These are phyloP conservation scores for Xylaria telfairii DNA, from an alignment of 495 filamentous ascomycete genomes.

Conservation along the genomic window DNA sequence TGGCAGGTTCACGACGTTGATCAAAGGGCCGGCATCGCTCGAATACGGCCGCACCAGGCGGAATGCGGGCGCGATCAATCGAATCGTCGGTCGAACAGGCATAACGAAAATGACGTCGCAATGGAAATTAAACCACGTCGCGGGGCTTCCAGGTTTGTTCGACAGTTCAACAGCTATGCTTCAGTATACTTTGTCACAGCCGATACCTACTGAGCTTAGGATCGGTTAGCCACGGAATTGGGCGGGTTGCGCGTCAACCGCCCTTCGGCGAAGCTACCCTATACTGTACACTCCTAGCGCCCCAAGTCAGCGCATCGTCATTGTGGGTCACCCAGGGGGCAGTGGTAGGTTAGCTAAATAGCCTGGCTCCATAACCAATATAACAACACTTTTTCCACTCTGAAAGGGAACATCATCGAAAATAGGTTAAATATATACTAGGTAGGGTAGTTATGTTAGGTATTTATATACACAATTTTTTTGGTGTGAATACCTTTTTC, in stretches of 20 bases:
- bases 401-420: too few relatives aligned
- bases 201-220: conserved; percentile 9
- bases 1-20: conserved; percentile 73
- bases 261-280: not conserved
- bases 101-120: conserved; percentile 15
- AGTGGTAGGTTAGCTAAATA: too few relatives aligned
- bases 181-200: not conserved
- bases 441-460: too few relatives aligned
- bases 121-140: not conserved
- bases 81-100: conserved; percentile 31
- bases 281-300: not conserved
- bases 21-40: conserved; percentile 55
- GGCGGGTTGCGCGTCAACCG: not conserved
- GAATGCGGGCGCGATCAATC: conserved; percentile 28
- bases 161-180: not conserved
- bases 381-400: too few relatives aligned
- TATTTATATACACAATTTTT: not conserved
- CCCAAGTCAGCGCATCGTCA: not conserved
- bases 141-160: not conserved
- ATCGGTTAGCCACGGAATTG: conserved; percentile 19
- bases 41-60: conserved; percentile 41
- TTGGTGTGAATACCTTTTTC: not conserved
- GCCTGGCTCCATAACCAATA: too few relatives aligned
- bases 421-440: not conserved
- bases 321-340: too few relatives aligned